Base-by-base conservation (phyloP, 106 monocot genomes). In the Narthecium ossifragum region DNA sequence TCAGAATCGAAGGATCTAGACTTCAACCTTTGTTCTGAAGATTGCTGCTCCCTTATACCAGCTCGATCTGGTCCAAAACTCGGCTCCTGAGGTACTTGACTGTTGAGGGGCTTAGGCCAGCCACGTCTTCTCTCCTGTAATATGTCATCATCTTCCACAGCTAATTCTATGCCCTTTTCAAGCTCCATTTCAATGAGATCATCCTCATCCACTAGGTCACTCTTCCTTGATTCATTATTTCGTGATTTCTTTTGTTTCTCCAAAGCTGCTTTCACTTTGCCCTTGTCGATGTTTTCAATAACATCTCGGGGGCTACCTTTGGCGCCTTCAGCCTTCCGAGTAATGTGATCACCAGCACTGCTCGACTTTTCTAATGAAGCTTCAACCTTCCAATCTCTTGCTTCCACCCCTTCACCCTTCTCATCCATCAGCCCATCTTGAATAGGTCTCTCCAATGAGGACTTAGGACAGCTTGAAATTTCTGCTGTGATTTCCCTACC, bases 181-280 rank as follows among this genome's bases (percentile, higher is more conserved):
- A 86, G 67, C 77, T 80, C 81, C 51, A 74, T 70, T 59, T 81
- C 85, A 46, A 86, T 86, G 49, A 81, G 60, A 54, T 86, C 81
- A 53, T 86, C 85, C 2, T 81, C 80, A 59, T 86, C 78, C n/a
- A 71, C 46, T 52, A 80, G 29, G 20, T 70, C 70, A 10, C 26
- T 65, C 56, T 71, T 77, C 29, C 31, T 70, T 13, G 71, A 7
- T 8, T 38, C 37, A 46, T 64, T 67, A 26, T 31, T 51, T 24
- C 60, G 61, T 13, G 30, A 37, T 59, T 80, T 73, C 34, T 63
- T 60, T 38, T 74, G 52, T 31, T 81, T 86, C 57, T 86, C 85
- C 28, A 86, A 46, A 32, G 85, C 85, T 30, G 85, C 85, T 57
- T 81, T 86, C 11, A 86, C 73, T 55, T 74, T 86, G 36, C 74